Percentiles rank a stretch among this genome's conserved stretches.
These are phyloP conservation scores for Nitzschia inconspicua DNA, from an alignment of 108 stramenopile species.

Conservation along the genomic window DNA sequence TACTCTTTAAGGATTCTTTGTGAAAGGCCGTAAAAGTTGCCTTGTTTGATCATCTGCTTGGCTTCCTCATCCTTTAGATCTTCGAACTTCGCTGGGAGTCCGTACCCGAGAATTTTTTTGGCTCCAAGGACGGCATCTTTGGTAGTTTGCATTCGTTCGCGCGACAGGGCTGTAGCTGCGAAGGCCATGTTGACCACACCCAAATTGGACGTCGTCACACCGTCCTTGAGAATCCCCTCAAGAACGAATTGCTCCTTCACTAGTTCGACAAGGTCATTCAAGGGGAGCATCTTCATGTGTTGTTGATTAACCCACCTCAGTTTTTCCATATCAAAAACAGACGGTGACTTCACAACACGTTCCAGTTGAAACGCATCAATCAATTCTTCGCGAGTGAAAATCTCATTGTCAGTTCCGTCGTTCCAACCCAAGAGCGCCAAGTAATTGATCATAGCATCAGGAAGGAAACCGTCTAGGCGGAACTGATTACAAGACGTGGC, in stretches of 20 bases:
- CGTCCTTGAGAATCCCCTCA: constrained; percentile 54
- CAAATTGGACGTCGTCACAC: constrained; percentile 22
- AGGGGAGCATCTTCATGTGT: constrained; percentile 73
- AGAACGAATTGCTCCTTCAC: constrained; percentile 73
- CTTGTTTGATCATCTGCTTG: constrained; percentile 67
- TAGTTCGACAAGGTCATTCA: constrained; percentile 57
- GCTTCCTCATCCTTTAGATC: constrained; percentile 68
- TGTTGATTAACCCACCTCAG: constrained; percentile 95
- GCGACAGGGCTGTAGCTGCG: constrained; percentile 77
- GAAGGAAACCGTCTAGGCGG: constrained; percentile 88
- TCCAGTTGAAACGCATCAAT: constrained; percentile 90
- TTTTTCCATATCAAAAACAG: constrained; percentile 96
- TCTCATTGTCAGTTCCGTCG: constrained; percentile 96
- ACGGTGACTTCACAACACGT: constrained; percentile 92
- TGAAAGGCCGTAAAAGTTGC: constrained; percentile 76
- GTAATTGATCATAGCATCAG: constrained; percentile 96
- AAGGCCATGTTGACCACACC: constrained; percentile 51
- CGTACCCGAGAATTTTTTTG: constrained; percentile 76
- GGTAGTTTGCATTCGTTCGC: constrained; percentile 91
- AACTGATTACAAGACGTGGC: constrained; percentile 96
- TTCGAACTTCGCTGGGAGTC: constrained; percentile 59
- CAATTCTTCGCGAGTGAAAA: constrained; percentile 92
- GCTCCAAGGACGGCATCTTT: constrained; percentile 85
- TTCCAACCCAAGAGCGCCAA: constrained; percentile 96
- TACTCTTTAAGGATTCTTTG: constrained; percentile 47